These are phyloP conservation scores for Penicillium crustosum DNA, from an alignment of 2,329 filamentous ascomycete genomes.

Conservation along the genomic window DNA sequence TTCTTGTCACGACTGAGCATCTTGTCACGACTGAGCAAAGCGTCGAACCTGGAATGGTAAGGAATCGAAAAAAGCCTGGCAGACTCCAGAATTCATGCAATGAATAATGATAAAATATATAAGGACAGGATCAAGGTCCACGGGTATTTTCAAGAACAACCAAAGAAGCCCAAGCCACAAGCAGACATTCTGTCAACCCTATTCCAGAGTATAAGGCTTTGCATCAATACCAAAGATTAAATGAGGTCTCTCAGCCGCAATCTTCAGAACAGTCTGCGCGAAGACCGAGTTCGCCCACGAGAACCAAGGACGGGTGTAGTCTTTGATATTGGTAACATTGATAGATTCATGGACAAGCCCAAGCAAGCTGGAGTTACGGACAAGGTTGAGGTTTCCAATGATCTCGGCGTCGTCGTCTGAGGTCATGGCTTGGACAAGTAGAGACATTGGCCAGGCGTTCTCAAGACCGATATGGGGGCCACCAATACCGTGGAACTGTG, in stretches of 20 bases:
- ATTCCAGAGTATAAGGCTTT: constrained; percentile 29
- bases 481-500: constrained; percentile 81
- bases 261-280: constrained; percentile 83
- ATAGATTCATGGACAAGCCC: constrained; percentile 92
- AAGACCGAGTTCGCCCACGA: constrained; percentile 98
- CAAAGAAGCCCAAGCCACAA: neutral
- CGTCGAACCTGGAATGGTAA: too few species aligned
- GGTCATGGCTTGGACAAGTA: constrained; percentile 89
- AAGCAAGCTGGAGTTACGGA: constrained; percentile 71
- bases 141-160: neutral
- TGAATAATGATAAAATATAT: neutral
- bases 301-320: constrained; percentile 91
- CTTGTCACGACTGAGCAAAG: neutral
- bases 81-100: neutral
- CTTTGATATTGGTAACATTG: constrained; percentile 67
- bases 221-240: constrained; percentile 70
- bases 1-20: neutral
- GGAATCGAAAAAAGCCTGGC: neutral
- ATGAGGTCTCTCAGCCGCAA: constrained; percentile 85
- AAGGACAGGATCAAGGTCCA: neutral
- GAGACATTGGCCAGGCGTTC: constrained; percentile 96
- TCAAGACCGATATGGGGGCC: constrained; percentile 76
- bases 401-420: constrained; percentile 81
- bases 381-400: constrained; percentile 65
- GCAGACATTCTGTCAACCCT: neutral